These are phyloP conservation scores for Apiosordaria backusii DNA, from an alignment of 495 filamentous ascomycete genomes.

Conservation along the genomic window DNA sequence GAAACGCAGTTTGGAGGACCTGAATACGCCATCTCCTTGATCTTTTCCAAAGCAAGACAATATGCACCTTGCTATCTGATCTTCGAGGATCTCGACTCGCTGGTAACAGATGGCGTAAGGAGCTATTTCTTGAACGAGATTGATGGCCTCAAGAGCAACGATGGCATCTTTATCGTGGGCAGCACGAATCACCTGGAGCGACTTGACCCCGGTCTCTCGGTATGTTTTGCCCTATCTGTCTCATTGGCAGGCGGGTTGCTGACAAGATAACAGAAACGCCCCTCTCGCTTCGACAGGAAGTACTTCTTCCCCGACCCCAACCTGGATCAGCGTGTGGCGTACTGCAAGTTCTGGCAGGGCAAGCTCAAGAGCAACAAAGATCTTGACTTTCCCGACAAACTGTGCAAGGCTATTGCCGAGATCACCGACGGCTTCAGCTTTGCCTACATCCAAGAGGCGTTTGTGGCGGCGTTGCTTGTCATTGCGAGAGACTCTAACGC, in stretches of 20 bases:
- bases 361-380: constrained; percentile 53
- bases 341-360: constrained; percentile 56
- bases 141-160: constrained; percentile 63
- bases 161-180: constrained; percentile 64
- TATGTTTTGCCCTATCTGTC: constrained; percentile 19
- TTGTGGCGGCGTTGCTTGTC: constrained; percentile 55
- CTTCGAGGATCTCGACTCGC: constrained; percentile 65
- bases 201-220: constrained; percentile 59
- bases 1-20: constrained; percentile 35
- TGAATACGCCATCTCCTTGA: constrained; percentile 42
- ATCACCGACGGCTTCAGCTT: constrained; percentile 62
- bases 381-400: constrained; percentile 54
- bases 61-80: constrained; percentile 52
- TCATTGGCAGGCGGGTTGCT: neutral
- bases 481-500: constrained; percentile 39
- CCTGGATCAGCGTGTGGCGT: constrained; percentile 50
- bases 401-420: constrained; percentile 52
- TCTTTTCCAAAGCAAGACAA: constrained; percentile 51
- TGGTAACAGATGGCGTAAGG: constrained; percentile 51
- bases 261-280: constrained; percentile 44
- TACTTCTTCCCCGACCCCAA: constrained; percentile 58
- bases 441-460: constrained; percentile 63
- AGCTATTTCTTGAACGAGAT: constrained; percentile 71
- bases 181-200: constrained; percentile 60
- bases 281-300: constrained; percentile 62